A percentile compares a stretch with the other conserved stretches of the same genome.
Evolutionary conservation across 2,329 filamentous ascomycete species (phyloP).

Genomic region (Lachnellula hyalina): DNA sequence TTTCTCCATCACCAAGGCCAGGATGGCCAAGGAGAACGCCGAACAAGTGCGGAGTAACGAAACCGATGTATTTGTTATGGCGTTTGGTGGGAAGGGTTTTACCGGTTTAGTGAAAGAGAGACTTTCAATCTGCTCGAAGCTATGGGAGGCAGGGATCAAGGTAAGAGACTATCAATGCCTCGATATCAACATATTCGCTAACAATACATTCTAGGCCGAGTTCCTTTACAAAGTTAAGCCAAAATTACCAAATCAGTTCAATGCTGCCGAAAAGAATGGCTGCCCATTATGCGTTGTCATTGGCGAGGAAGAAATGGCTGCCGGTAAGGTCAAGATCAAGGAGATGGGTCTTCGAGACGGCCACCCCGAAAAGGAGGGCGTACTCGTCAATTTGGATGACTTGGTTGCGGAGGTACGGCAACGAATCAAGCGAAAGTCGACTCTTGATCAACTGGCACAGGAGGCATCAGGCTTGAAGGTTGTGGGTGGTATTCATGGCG

Average conservation of each 20-base stretch:
- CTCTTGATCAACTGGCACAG: slow-evolving; percentile 25
- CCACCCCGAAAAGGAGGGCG: slow-evolving; percentile 86
- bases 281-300: slow-evolving; percentile 85
- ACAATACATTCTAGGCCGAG: slow-evolving; percentile 53
- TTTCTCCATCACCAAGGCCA: slow-evolving; percentile 83
- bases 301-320: slow-evolving; percentile 81
- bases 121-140: slow-evolving; percentile 67
- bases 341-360: slow-evolving; percentile 72
- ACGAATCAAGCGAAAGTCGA: slow-evolving; percentile 36
- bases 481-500: slow-evolving; percentile 27
- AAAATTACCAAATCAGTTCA: slow-evolving; percentile 84
- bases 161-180: slow-evolving; percentile 33
- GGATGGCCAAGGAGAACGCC: slow-evolving; percentile 56
- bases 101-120: slow-evolving; percentile 76
- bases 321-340: slow-evolving; percentile 85
- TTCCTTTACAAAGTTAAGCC: slow-evolving; percentile 88
- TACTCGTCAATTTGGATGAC: slow-evolving; percentile 61
- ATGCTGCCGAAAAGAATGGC: slow-evolving; percentile 73
- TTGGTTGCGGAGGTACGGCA: slow-evolving; percentile 59
- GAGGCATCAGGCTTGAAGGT: slow-evolving; percentile 29
- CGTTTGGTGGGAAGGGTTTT: slow-evolving; percentile 82
- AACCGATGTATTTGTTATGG: slow-evolving; percentile 92
- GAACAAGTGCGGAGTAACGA: slow-evolving; percentile 60
- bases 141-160: slow-evolving; percentile 89
- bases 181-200: slow-evolving; percentile 1